Percentiles rank a stretch among this genome's conserved stretches.
Evolutionary conservation across 208 protist species (phyloP).

Genomic region (Polymyxa betae): DNA sequence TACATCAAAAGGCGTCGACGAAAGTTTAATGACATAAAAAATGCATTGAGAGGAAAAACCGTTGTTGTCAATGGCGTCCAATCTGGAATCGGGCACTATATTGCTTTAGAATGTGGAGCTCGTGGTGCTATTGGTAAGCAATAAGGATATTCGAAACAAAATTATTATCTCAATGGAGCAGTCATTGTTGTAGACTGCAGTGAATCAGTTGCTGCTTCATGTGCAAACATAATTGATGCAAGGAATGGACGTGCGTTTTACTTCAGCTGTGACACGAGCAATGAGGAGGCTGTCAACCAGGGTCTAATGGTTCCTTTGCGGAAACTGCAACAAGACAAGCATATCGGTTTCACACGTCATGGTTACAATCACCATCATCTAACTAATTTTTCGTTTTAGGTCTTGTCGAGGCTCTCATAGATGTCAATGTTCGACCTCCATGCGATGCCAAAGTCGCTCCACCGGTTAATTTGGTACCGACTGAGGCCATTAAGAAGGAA

Average conservation of each 20-base stretch:
- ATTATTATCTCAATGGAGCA: neutral
- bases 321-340: slow-evolving; percentile 5
- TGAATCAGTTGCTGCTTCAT: neutral
- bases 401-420: neutral
- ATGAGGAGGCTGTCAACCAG: neutral
- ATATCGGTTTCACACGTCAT: neutral
- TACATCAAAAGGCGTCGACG: too few species aligned
- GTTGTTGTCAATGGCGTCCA: slow-evolving; percentile 41
- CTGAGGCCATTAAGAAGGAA: neutral
- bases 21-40: too few species aligned
- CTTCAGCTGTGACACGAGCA: slow-evolving; percentile 36
- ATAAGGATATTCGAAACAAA: neutral
- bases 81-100: slow-evolving; percentile 6
- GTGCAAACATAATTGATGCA: slow-evolving; percentile 25
- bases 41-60: slow-evolving; percentile 1
- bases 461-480: neutral
- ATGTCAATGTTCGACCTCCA: slow-evolving; percentile 41
- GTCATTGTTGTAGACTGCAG: slow-evolving; percentile 47
- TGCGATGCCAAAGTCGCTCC: neutral
- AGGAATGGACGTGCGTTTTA: slow-evolving; percentile 46
- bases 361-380: neutral
- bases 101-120: slow-evolving; percentile 13
- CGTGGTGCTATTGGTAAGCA: slow-evolving; percentile 15
- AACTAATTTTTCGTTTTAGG: neutral
- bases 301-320: neutral